A percentile compares a stretch with the other conserved stretches of the same genome.
Conservation (phyloP, 495 filamentous ascomycete species). For the Acidomyces sp. region DNA sequence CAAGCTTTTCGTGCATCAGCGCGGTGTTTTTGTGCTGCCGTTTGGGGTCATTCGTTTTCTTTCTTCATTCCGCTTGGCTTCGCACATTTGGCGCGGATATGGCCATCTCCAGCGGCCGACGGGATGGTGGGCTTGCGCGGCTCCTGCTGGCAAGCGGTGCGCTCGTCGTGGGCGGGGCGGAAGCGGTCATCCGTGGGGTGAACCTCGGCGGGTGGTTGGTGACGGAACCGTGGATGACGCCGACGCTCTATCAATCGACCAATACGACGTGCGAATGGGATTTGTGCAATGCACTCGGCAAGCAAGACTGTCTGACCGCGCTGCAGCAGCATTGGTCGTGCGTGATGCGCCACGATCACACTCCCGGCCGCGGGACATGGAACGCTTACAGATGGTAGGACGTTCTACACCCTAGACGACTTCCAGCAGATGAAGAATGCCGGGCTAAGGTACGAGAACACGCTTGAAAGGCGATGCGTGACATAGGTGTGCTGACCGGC, state of each 20-base stretch:
- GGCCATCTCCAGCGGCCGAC: too few relatives aligned
- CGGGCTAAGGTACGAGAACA: slow-evolving; percentile 4
- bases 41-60: too few relatives aligned
- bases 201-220: slow-evolving; percentile 14
- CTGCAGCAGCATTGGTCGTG: slow-evolving; percentile 13
- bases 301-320: background rate
- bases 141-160: slow-evolving; percentile 1
- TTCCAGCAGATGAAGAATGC: slow-evolving; percentile 1
- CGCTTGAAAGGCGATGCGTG: too few relatives aligned
- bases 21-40: too few relatives aligned
- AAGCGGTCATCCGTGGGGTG: slow-evolving; percentile 7
- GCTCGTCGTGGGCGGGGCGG: background rate
- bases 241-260: slow-evolving; percentile 2
- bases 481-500: background rate
- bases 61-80: too few relatives aligned
- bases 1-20: too few relatives aligned
- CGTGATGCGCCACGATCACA: background rate
- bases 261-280: slow-evolving; percentile 5
- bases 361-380: background rate
- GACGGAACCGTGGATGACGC: slow-evolving; percentile 12
- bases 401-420: slow-evolving; percentile 9
- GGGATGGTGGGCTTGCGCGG: too few relatives aligned
- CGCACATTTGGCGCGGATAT: too few relatives aligned
- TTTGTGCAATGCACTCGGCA: slow-evolving; percentile 9
- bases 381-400: slow-evolving; percentile 3